Evolutionary conservation across 768 basidiomycete species (phyloP).

Genomic region (Amyloporia xantha): DNA sequence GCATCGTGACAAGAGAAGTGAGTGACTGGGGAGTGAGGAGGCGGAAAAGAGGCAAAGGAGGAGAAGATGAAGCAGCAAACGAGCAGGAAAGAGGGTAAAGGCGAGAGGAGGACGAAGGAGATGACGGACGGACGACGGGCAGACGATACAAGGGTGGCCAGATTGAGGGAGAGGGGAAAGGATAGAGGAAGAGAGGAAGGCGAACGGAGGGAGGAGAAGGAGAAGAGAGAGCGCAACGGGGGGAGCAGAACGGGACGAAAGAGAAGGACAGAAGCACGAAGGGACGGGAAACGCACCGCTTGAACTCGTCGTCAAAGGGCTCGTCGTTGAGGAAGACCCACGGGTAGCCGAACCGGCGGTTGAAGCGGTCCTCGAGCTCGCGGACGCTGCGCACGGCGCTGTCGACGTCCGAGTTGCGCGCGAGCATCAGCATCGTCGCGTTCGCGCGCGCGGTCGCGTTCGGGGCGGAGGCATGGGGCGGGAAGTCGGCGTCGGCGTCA

Average conservation of each 20-base stretch:
- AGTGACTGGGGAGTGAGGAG: background rate
- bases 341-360: conserved; percentile 70
- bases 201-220: no score
- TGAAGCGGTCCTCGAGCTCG: conserved; percentile 85
- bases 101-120: no score
- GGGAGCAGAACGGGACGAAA: no score
- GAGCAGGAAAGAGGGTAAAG: background rate
- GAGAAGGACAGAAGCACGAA: no score
- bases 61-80: no score
- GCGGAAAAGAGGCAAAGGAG: background rate
- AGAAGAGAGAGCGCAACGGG: background rate
- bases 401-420: conserved; percentile 57
- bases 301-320: conserved; percentile 72
- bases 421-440: conserved; percentile 42
- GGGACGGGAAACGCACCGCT: conserved; percentile 43
- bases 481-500: background rate
- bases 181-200: no score
- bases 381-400: conserved; percentile 58
- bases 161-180: background rate
- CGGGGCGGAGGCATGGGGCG: background rate
- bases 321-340: conserved; percentile 89
- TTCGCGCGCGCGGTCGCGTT: conserved; percentile 20
- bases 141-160: background rate
- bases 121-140: background rate
- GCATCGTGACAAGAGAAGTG: background rate